Conservation (phyloP, 2,329 filamentous ascomycete genomes). For the Alternaria sp. region DNA sequence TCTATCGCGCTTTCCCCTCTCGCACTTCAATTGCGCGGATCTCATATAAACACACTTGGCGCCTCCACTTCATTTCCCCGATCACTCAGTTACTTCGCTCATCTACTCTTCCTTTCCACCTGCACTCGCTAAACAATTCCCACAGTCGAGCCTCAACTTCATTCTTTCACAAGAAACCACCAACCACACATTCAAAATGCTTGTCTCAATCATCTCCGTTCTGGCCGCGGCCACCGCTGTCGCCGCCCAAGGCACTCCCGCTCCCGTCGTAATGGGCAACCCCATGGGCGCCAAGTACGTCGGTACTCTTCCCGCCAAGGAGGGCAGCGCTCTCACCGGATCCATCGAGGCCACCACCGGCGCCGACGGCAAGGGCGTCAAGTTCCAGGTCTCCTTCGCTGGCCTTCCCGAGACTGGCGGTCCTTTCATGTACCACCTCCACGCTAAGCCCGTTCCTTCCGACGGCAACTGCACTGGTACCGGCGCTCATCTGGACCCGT, state of each 20-base stretch:
- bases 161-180: constrained; percentile 14
- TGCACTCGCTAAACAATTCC: constrained; percentile 16
- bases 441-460: constrained; percentile 50
- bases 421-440: constrained; percentile 57
- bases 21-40: background rate
- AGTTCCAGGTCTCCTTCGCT: constrained; percentile 49
- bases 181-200: constrained; percentile 38
- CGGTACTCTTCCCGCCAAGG: constrained; percentile 45
- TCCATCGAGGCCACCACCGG: constrained; percentile 41
- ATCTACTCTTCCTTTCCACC: constrained; percentile 3
- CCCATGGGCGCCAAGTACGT: constrained; percentile 49
- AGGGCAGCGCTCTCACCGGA: constrained; percentile 43
- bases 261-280: constrained; percentile 46
- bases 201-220: constrained; percentile 33
- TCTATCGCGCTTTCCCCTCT: constrained; percentile 3
- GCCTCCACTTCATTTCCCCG: constrained; percentile 3
- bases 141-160: constrained; percentile 4
- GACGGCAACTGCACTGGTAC: constrained; percentile 54
- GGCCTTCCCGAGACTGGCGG: constrained; percentile 51
- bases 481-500: constrained; percentile 53
- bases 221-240: constrained; percentile 38
- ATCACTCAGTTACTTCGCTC: background rate
- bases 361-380: constrained; percentile 48
- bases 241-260: constrained; percentile 38
- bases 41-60: constrained; percentile 9